Base-by-base conservation (phyloP, 306 rosid species). In the Lithocarpus polystachyus region DNA sequence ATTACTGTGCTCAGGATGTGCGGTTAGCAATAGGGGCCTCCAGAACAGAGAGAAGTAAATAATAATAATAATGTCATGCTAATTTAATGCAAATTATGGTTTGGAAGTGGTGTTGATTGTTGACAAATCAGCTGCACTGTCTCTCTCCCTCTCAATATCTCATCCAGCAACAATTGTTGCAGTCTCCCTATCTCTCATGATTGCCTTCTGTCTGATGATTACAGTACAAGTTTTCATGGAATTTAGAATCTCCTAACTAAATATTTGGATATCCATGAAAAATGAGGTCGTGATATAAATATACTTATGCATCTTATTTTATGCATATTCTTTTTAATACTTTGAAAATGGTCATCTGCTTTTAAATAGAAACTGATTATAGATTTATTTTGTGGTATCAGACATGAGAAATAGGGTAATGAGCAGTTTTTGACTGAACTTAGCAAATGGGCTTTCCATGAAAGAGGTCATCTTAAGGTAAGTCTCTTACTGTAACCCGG, bases 391-490 rank as follows among this genome's bases (percentile, higher is more conserved):
- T 84, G 33, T 67, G 81, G 61, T 74, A 79, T 83, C 94, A 95
- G 99, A 22, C 90, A 86, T 53, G 90, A 84, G 76, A 92, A 92
- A 81, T 88, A 96, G 2, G 94, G 93, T 22, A 95, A 95, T 76
- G 97, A 95, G 89, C 93, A 88, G 86, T 90, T 92, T 82, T 68
- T 90, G 64, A 88, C 85, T 82, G 98, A 91, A 83, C 82, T 95
- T 68, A 89, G 93, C 94, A 95, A 95, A 88, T 95, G 99, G 99
- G 79, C 91, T 85, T 92, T 95, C 89, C 98, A 95, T 6, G 99
- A 92, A 86, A 89, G 94, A 84, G 97, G 98, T 68, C 99, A 95
- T 82, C 97, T 95, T 57, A 95, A 92, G 96, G 99, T 95, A 85
- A 78, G 93, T 45, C 3, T 67, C 71, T 29, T 33, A 31, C 9